Percentiles rank a stretch among this genome's conserved stretches.
phyloP scores from a whole-genome alignment of 140 eudicot genomes.

The Flaveria floridana region DNA sequence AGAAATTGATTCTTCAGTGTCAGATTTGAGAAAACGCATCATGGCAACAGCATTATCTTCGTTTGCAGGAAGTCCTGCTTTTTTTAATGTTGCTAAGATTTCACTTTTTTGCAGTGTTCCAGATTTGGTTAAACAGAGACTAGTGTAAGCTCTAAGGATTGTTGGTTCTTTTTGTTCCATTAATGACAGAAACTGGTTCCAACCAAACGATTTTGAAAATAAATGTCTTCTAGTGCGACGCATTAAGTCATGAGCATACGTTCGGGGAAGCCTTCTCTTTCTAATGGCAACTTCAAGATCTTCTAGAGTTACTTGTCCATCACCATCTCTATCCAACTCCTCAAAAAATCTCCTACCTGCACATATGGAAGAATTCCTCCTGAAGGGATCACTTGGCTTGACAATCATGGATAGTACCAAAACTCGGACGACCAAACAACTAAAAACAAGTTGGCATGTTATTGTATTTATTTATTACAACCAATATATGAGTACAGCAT shows the following conservation, averaged over 20 bases:
- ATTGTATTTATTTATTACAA: not conserved
- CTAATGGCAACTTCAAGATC: constrained; percentile 82
- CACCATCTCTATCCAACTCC: constrained; percentile 92
- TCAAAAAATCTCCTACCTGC: constrained; percentile 90
- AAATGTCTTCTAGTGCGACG: constrained; percentile 78
- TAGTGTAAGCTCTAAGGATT: constrained; percentile 82
- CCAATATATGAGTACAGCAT: not conserved
- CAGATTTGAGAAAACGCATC: constrained; percentile 92
- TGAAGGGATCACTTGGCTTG: constrained; percentile 5
- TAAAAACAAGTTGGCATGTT: constrained; percentile 4
- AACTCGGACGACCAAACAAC: not conserved
- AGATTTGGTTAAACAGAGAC: constrained; percentile 81
- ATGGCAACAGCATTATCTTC: constrained; percentile 95
- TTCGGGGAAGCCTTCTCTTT: constrained; percentile 78
- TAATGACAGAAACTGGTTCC: constrained; percentile 81
- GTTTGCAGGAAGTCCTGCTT: constrained; percentile 90
- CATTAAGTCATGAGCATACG: constrained; percentile 83
- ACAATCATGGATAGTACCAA: not conserved
- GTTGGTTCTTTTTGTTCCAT: constrained; percentile 98
- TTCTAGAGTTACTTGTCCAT: constrained; percentile 82
- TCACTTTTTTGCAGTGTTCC: constrained; percentile 85
- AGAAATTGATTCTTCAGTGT: constrained; percentile 82
- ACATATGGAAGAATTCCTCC: constrained; percentile 14
- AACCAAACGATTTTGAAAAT: constrained; percentile 89
- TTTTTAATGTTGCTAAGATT: constrained; percentile 65